phyloP scores from a whole-genome alignment of 2,329 filamentous ascomycete genomes.

The Blastomyces percursus region DNA sequence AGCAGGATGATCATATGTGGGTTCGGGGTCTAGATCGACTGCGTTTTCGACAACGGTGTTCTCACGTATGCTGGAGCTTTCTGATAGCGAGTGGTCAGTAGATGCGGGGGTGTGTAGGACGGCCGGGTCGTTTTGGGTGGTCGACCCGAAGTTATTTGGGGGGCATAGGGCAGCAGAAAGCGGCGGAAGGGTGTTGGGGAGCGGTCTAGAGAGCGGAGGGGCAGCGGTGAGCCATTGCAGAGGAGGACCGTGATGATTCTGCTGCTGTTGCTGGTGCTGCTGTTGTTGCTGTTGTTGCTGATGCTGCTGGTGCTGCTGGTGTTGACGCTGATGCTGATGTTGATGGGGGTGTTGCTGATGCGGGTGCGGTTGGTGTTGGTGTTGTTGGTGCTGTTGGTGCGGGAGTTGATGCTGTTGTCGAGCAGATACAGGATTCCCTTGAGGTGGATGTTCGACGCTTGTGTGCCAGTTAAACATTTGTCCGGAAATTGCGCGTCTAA shows the following conservation, averaged over 20 bases:
- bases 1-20: slow-evolving; percentile 6
- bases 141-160: neutral
- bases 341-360: slow-evolving; percentile 2
- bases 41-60: slow-evolving; percentile 1
- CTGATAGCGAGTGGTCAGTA: neutral
- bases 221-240: slow-evolving; percentile 2
- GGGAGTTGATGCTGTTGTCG: slow-evolving; percentile 19
- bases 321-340: slow-evolving; percentile 8
- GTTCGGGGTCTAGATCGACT: slow-evolving; percentile 2
- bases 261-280: slow-evolving; percentile 11
- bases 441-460: slow-evolving; percentile 9
- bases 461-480: slow-evolving; percentile 11
- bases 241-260: slow-evolving; percentile 13
- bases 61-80: slow-evolving; percentile 1
- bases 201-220: neutral
- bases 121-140: slow-evolving; percentile 2
- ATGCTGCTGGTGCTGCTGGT: neutral
- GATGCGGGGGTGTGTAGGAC: slow-evolving; percentile 3
- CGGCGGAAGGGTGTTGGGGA: slow-evolving; percentile 3
- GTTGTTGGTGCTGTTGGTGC: slow-evolving; percentile 6
- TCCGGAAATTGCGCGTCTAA: neutral
- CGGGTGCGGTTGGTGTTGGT: slow-evolving; percentile 14
- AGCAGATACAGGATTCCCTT: slow-evolving; percentile 13
- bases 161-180: slow-evolving; percentile 5
- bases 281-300: slow-evolving; percentile 11